Evolutionary conservation across 2,329 filamentous ascomycete genomes (phyloP).

Genomic region (Botrytis paeoniae): DNA sequence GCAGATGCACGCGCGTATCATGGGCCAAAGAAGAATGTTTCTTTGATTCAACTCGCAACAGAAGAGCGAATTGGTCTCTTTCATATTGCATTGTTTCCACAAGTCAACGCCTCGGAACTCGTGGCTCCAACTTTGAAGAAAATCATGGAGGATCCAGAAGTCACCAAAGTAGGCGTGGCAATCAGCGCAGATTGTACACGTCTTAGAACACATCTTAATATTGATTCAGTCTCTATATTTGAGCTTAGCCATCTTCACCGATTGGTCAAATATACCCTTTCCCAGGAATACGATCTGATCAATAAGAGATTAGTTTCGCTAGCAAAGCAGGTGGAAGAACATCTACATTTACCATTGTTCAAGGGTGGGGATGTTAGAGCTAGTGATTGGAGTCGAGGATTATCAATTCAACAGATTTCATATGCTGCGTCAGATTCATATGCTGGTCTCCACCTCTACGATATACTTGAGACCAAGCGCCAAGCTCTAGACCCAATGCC

Average conservation of each 20-base stretch:
- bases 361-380: constrained; percentile 71
- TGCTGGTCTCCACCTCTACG: constrained; percentile 69
- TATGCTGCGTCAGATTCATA: constrained; percentile 85
- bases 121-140: constrained; percentile 67
- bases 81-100: constrained; percentile 66
- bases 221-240: constrained; percentile 65
- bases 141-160: constrained; percentile 66
- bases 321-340: constrained; percentile 65
- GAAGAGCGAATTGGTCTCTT: constrained; percentile 76
- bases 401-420: constrained; percentile 63
- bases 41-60: constrained; percentile 78
- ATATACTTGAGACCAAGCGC: constrained; percentile 67
- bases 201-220: constrained; percentile 60
- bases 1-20: constrained; percentile 46
- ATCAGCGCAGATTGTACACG: constrained; percentile 71
- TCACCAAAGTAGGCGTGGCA: constrained; percentile 74
- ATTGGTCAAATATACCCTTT: constrained; percentile 64
- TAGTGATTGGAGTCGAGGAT: constrained; percentile 67
- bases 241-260: constrained; percentile 83
- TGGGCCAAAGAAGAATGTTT: constrained; percentile 66
- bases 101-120: constrained; percentile 48
- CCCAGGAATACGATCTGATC: constrained; percentile 51
- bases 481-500: constrained; percentile 65
- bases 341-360: constrained; percentile 69
- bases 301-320: constrained; percentile 66